Evolutionary conservation across 345 rosid genomes (phyloP).

Genomic region (Salix viminalis): DNA sequence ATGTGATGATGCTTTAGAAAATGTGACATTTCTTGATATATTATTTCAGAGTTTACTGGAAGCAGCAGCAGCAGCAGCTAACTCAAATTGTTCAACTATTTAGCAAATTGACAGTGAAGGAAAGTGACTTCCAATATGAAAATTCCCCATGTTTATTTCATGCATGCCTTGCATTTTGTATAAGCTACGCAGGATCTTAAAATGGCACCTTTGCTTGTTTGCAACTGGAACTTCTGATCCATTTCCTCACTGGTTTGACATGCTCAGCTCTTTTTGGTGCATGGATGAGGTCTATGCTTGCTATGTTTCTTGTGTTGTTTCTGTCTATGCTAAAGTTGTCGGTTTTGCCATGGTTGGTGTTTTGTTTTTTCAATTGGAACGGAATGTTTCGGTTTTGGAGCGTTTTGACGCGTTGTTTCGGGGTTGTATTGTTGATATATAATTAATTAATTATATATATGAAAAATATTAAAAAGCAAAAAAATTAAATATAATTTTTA

Average conservation of each 20-base stretch:
- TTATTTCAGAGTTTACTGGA: not conserved
- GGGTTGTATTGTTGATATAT: no score
- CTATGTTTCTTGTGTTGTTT: no score
- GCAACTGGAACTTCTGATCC: not conserved
- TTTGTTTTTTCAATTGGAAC: no score
- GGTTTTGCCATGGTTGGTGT: no score
- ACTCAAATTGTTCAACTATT: not conserved
- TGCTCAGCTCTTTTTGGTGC: not conserved
- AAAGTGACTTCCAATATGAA: not conserved
- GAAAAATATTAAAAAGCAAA: no score
- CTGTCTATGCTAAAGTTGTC: no score
- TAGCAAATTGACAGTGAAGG: not conserved
- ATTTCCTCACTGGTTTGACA: not conserved
- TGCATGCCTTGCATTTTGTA: not conserved
- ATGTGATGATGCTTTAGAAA: not conserved
- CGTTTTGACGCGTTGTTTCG: no score
- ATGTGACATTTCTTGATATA: not conserved
- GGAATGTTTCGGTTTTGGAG: no score
- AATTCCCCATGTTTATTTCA: not conserved
- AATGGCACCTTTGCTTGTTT: not conserved
- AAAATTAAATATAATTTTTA: no score
- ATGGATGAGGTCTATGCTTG: not conserved
- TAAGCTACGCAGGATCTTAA: not conserved
- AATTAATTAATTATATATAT: no score
- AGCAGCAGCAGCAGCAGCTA: not conserved